These are phyloP conservation scores for Lachnellula suecica DNA, from an alignment of 2,329 filamentous ascomycete genomes.

Conservation along the genomic window DNA sequence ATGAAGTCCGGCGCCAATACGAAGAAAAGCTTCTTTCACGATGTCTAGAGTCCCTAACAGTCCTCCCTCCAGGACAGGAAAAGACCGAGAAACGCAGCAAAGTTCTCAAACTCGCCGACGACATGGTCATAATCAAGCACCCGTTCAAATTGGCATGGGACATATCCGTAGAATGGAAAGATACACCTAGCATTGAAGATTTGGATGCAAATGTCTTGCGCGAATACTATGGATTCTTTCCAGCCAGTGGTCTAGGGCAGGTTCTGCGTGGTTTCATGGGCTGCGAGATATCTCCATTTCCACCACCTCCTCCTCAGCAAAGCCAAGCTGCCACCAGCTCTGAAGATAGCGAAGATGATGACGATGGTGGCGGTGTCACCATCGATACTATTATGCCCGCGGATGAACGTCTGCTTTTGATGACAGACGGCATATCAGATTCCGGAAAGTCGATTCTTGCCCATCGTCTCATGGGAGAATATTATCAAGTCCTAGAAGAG, in stretches of 20 bases:
- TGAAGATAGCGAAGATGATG: slow-evolving; percentile 53
- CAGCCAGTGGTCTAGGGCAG: slow-evolving; percentile 77
- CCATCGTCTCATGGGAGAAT: slow-evolving; percentile 79
- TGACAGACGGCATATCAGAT: slow-evolving; percentile 69
- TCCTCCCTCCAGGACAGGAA: slow-evolving; percentile 59
- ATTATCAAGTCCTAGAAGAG: slow-evolving; percentile 83
- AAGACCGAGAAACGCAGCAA: slow-evolving; percentile 72
- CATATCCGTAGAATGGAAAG: slow-evolving; percentile 85
- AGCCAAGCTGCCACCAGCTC: slow-evolving; percentile 38
- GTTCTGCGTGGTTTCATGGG: slow-evolving; percentile 80
- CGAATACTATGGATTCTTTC: slow-evolving; percentile 82
- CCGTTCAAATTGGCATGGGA: slow-evolving; percentile 89
- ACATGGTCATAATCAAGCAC: slow-evolving; percentile 96
- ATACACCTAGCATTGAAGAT: slow-evolving; percentile 69
- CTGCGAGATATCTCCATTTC: slow-evolving; percentile 81
- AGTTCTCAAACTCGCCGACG: slow-evolving; percentile 75
- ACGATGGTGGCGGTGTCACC: slow-evolving; percentile 53
- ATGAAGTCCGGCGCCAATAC: slow-evolving; percentile 77
- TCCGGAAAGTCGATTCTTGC: slow-evolving; percentile 73
- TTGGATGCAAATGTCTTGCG: slow-evolving; percentile 77
- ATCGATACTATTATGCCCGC: slow-evolving; percentile 62
- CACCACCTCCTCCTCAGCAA: slow-evolving; percentile 33
- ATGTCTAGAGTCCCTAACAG: slow-evolving; percentile 74
- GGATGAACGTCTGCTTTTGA: slow-evolving; percentile 71
- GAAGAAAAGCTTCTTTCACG: slow-evolving; percentile 88